Conservation (phyloP, 2,329 filamentous ascomycete species). For the Phyllosticta capitalensis region DNA sequence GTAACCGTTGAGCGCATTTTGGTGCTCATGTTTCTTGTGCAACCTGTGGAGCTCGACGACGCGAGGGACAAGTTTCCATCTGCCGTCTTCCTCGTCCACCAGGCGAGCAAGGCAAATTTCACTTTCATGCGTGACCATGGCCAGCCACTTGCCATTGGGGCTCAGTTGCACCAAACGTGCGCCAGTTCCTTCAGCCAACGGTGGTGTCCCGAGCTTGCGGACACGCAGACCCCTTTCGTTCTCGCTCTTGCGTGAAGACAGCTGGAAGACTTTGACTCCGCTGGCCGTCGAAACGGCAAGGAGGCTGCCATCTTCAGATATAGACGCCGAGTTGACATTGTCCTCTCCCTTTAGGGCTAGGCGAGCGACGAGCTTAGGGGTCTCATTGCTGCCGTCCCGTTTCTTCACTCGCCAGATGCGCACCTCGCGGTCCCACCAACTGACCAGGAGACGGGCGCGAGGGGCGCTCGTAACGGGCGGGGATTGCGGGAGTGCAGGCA, state of each 20-base stretch:
- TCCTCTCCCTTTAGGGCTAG: constrained; percentile 53
- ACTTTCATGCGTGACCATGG: constrained; percentile 40
- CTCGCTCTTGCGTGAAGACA: constrained; percentile 45
- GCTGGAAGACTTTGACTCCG: constrained; percentile 67
- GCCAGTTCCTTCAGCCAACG: constrained; percentile 42
- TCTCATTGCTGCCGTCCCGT: constrained; percentile 36
- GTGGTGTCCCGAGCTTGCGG: constrained; percentile 57
- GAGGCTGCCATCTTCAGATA: constrained; percentile 62
- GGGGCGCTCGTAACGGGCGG: constrained; percentile 65
- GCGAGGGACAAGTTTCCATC: constrained; percentile 28
- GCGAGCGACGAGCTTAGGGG: constrained; percentile 31
- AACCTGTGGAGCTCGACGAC: constrained; percentile 31
- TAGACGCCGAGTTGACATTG: constrained; percentile 65
- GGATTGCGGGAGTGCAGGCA: constrained; percentile 76
- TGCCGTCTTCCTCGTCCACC: constrained; percentile 29
- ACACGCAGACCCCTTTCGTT: constrained; percentile 56
- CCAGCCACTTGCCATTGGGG: constrained; percentile 60
- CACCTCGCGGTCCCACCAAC: constrained; percentile 87
- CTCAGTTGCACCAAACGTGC: constrained; percentile 63
- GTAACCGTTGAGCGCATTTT: constrained; percentile 47
- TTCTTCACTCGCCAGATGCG: constrained; percentile 64
- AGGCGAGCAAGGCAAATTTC: constrained; percentile 39
- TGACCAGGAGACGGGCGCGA: constrained; percentile 65
- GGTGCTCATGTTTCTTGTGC: constrained; percentile 18
- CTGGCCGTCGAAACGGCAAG: constrained; percentile 67